Base-by-base conservation (phyloP, 2,329 filamentous ascomycete genomes). In the Stylonectria norvegica region DNA sequence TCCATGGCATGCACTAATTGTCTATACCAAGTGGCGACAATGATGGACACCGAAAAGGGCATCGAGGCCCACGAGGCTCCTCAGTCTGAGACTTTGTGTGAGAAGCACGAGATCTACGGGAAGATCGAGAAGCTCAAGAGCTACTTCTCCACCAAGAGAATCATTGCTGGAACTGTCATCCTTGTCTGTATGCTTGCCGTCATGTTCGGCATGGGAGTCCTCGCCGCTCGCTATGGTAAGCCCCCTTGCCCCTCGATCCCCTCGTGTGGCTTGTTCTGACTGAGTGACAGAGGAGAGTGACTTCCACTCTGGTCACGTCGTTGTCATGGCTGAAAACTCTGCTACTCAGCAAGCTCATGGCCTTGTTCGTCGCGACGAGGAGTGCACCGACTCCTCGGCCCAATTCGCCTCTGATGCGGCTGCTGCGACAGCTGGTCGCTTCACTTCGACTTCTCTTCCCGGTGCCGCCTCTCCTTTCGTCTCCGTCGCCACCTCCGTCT, bases 201-300 rank as follows among this genome's bases (percentile, higher is more conserved):
- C 36, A 51, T 61, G 47, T 58, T 64, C 45, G 56, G 52, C 18
- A 53, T 62, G 32, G 55, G 57, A 11, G 23, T 64, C 23, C 25
- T 62, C 28, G 53, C 54, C 17, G 50, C 57, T 38, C 20, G 41
- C 29, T 61, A 53, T 37, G 50, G 60, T 63, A 50, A 16, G 50
- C 32, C 15, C 23, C 14, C 8, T 14, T 29, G 5, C 10, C 27
- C 29, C 17, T 7, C 11, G n/a, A 22, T 22, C n/a, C n/a, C 22
- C 23, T 25, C n/a, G 16, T 10, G 9, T 34, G 34, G 14, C 18
- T 20, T 6, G 30, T 35, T 18, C 39, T 53, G 25, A 45, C 50
- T 17, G 28, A 16, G 5, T n/a, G 4, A 14, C 22, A 46, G 45
- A 29, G 15, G 38, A 43, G 14, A 33, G 34, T 12, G 27, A 47